Conservation (phyloP, 495 filamentous ascomycete species). For the Articulospora tetracladia region DNA sequence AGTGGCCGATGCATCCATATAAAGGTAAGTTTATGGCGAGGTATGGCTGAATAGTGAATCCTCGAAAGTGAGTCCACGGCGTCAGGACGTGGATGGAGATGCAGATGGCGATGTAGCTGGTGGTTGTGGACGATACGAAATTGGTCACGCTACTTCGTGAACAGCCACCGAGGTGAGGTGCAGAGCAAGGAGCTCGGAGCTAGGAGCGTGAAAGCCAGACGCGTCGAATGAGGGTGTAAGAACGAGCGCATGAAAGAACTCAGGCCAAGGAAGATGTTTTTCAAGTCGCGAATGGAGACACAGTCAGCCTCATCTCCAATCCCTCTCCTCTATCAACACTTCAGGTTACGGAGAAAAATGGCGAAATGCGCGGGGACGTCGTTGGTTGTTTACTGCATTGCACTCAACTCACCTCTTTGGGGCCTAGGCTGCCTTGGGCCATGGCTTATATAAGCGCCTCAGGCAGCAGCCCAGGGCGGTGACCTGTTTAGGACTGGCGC, state of each 20-base stretch:
- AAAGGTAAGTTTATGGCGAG: conserved; percentile 1
- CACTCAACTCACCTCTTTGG: neutral
- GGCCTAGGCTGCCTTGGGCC: neutral
- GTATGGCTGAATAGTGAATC: too few species aligned
- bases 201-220: neutral
- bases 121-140: too few species aligned
- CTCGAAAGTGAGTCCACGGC: too few species aligned
- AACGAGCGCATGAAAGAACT: neutral
- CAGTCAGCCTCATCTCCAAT: neutral
- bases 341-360: neutral
- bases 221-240: neutral
- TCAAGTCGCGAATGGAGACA: neutral
- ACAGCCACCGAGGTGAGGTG: too few species aligned
- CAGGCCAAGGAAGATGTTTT: neutral
- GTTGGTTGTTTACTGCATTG: neutral
- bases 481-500: neutral
- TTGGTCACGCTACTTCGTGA: too few species aligned
- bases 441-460: neutral
- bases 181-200: too few species aligned
- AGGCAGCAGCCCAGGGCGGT: neutral
- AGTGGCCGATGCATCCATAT: conserved; percentile 10
- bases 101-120: too few species aligned
- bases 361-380: neutral
- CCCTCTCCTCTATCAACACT: neutral
- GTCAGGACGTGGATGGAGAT: neutral